phyloP scores from a whole-genome alignment of 202 grass and related monocot genomes.

The Dendrocalamus latiflorus region DNA sequence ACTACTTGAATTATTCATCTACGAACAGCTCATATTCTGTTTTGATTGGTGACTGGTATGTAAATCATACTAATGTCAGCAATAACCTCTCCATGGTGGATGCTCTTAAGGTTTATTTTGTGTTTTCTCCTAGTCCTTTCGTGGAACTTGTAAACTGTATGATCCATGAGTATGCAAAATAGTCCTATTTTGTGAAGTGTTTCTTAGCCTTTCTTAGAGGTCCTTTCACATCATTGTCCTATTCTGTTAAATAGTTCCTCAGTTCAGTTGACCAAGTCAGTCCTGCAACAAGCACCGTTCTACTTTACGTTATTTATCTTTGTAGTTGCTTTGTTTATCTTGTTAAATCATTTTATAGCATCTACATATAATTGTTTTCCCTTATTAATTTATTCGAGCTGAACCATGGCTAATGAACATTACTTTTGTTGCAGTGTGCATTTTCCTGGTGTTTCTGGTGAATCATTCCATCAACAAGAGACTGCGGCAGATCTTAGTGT shows the following conservation, averaged over 20 bases:
- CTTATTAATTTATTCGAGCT: background rate
- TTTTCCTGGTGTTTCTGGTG: constrained; percentile 93
- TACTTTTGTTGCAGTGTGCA: constrained; percentile 65
- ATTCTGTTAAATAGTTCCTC: background rate
- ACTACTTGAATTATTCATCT: background rate
- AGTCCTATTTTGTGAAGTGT: background rate
- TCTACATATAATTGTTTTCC: background rate
- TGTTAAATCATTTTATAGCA: background rate
- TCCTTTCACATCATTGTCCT: background rate
- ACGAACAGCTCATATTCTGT: background rate
- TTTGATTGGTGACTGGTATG: background rate
- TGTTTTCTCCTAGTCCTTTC: background rate
- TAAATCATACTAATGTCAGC: background rate
- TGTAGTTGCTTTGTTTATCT: constrained; percentile 6
- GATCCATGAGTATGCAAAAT: background rate
- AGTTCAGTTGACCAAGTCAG: background rate
- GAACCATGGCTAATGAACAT: constrained; percentile 20
- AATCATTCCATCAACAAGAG: constrained; percentile 74
- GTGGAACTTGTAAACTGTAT: background rate
- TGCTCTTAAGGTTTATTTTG: background rate
- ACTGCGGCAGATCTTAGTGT: constrained; percentile 77
- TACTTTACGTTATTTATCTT: background rate
- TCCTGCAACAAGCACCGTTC: background rate
- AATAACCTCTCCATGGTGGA: background rate
- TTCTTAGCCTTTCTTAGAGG: background rate